A percentile compares a stretch with the other conserved stretches of the same genome.
Evolutionary conservation across 2,329 filamentous ascomycete species (phyloP).

Genomic region (Claviceps lovelessii): DNA sequence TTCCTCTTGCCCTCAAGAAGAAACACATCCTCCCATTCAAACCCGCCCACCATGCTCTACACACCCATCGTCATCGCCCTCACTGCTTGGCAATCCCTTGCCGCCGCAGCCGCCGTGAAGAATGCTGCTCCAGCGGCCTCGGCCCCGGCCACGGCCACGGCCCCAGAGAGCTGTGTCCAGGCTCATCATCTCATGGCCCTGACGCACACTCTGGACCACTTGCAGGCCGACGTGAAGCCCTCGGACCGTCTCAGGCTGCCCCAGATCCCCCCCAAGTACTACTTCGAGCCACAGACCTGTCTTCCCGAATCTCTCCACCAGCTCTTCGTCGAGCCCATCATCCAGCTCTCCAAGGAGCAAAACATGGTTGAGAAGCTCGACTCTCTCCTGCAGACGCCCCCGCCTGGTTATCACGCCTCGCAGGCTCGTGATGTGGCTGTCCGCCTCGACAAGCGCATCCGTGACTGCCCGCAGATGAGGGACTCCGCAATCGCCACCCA

Average conservation of each 20-base stretch:
- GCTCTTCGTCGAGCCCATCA: neutral
- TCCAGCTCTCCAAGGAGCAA: neutral
- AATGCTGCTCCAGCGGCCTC: no score
- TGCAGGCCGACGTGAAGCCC: neutral
- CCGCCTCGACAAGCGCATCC: neutral
- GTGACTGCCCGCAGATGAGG: neutral
- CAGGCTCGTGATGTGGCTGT: neutral
- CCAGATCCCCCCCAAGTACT: no score
- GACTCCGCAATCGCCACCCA: accelerated
- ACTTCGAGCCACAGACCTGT: no score
- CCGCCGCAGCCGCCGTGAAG: neutral
- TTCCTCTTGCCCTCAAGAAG: no score
- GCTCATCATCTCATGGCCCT: neutral
- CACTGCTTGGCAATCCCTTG: neutral
- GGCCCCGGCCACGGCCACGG: no score
- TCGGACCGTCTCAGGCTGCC: neutral
- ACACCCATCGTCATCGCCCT: neutral
- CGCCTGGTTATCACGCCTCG: no score
- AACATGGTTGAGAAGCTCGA: no score
- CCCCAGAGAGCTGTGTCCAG: no score
- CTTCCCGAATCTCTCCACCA: no score
- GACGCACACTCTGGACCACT: neutral
- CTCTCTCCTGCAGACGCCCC: no score
- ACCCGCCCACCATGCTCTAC: neutral
- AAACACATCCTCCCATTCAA: neutral